A percentile compares a stretch with the other conserved stretches of the same genome.
phyloP scores from a whole-genome alignment of 2,329 filamentous ascomycete species.

The Blastomyces silverae region DNA sequence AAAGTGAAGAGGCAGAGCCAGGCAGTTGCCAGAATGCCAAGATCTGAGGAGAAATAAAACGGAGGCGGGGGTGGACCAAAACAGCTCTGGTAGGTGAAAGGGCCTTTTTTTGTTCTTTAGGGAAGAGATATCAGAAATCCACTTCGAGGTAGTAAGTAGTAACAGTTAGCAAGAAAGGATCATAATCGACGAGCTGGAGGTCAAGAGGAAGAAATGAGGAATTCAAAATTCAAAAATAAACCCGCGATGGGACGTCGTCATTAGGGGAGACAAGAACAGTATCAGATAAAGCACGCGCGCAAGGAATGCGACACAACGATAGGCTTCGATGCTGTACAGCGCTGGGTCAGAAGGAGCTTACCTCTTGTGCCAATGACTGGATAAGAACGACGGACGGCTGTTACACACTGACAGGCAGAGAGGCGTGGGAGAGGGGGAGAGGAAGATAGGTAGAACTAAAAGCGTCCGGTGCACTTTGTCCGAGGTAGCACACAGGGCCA shows the following conservation, averaged over 20 bases:
- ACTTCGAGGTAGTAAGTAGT: not conserved
- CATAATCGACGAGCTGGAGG: not conserved
- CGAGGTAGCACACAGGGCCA: constrained; percentile 10
- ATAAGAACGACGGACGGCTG: not conserved
- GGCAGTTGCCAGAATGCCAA: constrained; percentile 16
- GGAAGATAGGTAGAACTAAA: not conserved
- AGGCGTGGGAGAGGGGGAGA: constrained; percentile 19
- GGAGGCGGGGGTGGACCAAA: not conserved
- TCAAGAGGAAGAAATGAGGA: constrained; percentile 2
- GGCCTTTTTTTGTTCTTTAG: not conserved
- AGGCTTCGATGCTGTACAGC: not conserved
- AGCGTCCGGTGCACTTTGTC: constrained; percentile 2
- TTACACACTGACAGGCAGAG: constrained; percentile 20
- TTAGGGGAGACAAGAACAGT: not conserved
- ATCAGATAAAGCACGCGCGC: not conserved
- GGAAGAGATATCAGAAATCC: constrained; percentile 1
- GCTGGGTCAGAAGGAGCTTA: constrained; percentile 1
- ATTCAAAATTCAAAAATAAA: constrained; percentile 13
- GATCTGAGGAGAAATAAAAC: not conserved
- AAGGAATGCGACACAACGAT: constrained; percentile 8
- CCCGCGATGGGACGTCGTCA: not conserved
- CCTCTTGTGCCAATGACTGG: constrained; percentile 7
- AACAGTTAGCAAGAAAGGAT: not conserved
- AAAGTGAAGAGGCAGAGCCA: constrained; percentile 11
- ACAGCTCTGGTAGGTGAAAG: not conserved